phyloP scores from a whole-genome alignment of 2,329 filamentous ascomycete genomes.

The Cladosporium cucumerinum region DNA sequence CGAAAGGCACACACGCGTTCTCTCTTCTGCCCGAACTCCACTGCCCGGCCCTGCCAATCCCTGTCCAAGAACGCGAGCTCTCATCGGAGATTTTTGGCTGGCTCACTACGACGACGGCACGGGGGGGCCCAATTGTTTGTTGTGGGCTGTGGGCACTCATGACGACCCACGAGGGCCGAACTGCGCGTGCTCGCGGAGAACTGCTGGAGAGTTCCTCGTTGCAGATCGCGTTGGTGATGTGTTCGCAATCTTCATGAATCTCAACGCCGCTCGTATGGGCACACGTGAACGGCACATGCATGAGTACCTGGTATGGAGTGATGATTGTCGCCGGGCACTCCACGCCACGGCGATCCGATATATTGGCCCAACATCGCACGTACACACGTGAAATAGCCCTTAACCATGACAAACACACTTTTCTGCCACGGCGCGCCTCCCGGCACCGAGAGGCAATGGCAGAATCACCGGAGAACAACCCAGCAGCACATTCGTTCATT shows the following conservation, averaged over 20 bases:
- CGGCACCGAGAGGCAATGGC: neutral
- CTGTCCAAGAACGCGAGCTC: neutral
- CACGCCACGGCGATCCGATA: slow-evolving; percentile 6
- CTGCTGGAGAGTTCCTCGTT: neutral
- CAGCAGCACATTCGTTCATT: neutral
- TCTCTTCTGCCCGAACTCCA: too few relatives aligned
- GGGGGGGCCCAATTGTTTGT: neutral
- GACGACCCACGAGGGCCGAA: neutral
- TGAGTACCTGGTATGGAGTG: neutral
- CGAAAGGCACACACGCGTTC: slow-evolving; percentile 10
- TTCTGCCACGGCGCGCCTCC: neutral
- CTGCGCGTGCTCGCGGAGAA: neutral
- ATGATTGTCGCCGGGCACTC: neutral
- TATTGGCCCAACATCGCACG: neutral
- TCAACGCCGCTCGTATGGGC: neutral
- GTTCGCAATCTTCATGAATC: slow-evolving; percentile 1
- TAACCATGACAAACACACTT: neutral
- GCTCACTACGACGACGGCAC: neutral
- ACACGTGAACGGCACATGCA: slow-evolving; percentile 1
- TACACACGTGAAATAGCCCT: neutral
- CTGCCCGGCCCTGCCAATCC: neutral
- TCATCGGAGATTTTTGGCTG: neutral
- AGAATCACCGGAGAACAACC: neutral
- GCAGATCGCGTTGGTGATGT: neutral
- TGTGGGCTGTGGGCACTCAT: neutral